Conservation (phyloP, 352 stramenopile species). For the Globisporangium heterothallicum region DNA sequence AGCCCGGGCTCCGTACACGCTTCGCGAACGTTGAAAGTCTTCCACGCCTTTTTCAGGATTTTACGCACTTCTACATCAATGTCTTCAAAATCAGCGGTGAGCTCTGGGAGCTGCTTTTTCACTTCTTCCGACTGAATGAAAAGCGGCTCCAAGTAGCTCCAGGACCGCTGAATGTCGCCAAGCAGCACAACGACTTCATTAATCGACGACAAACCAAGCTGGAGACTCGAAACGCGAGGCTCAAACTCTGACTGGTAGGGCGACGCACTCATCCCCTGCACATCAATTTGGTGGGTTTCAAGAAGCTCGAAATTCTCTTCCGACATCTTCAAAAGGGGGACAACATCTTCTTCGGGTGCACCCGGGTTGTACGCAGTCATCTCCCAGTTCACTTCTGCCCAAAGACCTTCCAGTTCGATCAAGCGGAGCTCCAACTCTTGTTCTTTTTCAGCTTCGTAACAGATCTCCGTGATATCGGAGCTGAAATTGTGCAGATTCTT, state of each 20-base stretch:
- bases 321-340: conserved; percentile 88
- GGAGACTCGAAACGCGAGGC: conserved; percentile 83
- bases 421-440: conserved; percentile 93
- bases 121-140: conserved; percentile 96
- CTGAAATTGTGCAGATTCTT: conserved; percentile 94
- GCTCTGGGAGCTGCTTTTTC: conserved; percentile 92
- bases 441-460: conserved; percentile 95
- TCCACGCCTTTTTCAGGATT: conserved; percentile 83
- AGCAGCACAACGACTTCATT: conserved; percentile 93
- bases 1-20: conserved; percentile 89
- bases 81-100: conserved; percentile 91
- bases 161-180: conserved; percentile 94
- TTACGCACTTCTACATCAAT: conserved; percentile 92
- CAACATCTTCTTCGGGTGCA: conserved; percentile 59
- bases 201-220: conserved; percentile 80
- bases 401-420: conserved; percentile 88
- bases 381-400: conserved; percentile 91
- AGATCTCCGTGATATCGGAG: conserved; percentile 95
- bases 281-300: conserved; percentile 95
- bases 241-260: conserved; percentile 96
- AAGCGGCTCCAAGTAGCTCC: conserved; percentile 94
- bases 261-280: conserved; percentile 95
- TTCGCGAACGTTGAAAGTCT: conserved; percentile 85
- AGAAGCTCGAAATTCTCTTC: conserved; percentile 97
- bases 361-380: conserved; percentile 90